Base-by-base conservation (phyloP, 176 grass and related monocot genomes). In the Leersia perrieri region DNA sequence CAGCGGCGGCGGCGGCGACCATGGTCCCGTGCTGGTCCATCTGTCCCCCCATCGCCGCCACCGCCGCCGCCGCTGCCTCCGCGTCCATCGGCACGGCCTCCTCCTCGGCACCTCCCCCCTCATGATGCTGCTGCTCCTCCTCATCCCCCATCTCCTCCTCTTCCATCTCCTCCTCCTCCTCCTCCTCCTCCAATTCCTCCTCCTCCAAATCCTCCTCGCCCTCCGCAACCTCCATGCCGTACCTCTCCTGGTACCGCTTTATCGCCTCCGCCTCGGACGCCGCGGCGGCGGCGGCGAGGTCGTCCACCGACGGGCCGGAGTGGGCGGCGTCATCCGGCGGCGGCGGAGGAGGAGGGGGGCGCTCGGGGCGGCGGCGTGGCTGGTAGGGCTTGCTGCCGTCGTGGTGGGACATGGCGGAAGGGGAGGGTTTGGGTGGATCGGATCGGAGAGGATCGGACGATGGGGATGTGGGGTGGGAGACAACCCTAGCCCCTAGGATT, bases 401-500 rank as follows among this genome's bases (percentile, higher is more conserved):
- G 85, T 88, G 88, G 80, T 85, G 91, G 82, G 88, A 83, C 91
- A 94, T 94, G 84, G 70, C 34, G 80, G 71, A 71, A 33, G 1
- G 47, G 42, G 29, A 72, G 79, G 83, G 70, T 69, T 76, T 77
- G 82, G 84, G 39, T 68, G 66, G 78, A 83, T 88, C 79, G 40
- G 82, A 89, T 75, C 72, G 32, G 83, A 83, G 63, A 63, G 51
- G 86, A 92, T 85, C 78, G 88, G 79, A 90, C 88, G 85, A 85
- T 77, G 40, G 80, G 83, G 80, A 83, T 70, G 70, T 35, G 11
- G 32, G 60, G 63, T 67, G 84, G 45, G 70, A 66, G 79, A 80
- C 45, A 88, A 86, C 70, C 84, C 85, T 89, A 94, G 88, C 87
- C 88, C 91, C 88, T 97, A 89, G 88, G 88, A 97, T 93, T 87